phyloP scores from a whole-genome alignment of 2,329 filamentous ascomycete genomes.

The Fusarium penzigii region DNA sequence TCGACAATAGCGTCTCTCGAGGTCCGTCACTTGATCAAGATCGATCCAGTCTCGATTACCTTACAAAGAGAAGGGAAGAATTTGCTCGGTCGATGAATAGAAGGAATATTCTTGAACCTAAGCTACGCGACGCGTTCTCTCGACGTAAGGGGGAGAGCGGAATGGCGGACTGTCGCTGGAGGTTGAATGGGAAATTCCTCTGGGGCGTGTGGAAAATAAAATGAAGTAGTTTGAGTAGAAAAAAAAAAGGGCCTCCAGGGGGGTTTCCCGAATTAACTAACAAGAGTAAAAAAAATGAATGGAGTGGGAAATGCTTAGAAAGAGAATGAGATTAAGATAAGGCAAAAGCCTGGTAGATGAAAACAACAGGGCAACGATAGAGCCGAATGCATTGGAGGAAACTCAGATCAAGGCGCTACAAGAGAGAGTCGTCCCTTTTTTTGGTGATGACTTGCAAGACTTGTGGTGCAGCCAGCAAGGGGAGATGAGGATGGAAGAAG shows the following conservation, averaged over 20 bases:
- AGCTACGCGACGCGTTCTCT: constrained; percentile 37
- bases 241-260: constrained; percentile 23
- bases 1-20: constrained; percentile 39
- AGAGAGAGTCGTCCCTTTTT: neutral
- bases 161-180: constrained; percentile 23
- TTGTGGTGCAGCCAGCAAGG: constrained; percentile 8
- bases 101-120: constrained; percentile 4
- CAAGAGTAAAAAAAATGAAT: constrained; percentile 13
- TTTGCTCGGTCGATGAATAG: constrained; percentile 13
- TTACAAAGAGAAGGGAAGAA: constrained; percentile 16
- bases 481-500: constrained; percentile 6
- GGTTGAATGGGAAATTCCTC: constrained; percentile 26
- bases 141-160: constrained; percentile 29
- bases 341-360: constrained; percentile 10
- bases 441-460: neutral
- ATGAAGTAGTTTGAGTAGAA: neutral
- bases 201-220: constrained; percentile 11
- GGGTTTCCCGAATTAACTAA: constrained; percentile 13
- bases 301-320: constrained; percentile 28
- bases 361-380: constrained; percentile 26
- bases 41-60: constrained; percentile 25
- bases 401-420: constrained; percentile 5
- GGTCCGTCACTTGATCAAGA: constrained; percentile 24
- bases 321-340: constrained; percentile 18
- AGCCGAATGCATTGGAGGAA: constrained; percentile 35